Evolutionary conservation across 352 stramenopile species (phyloP).

Genomic region (Phytophthora chlamydospora): DNA sequence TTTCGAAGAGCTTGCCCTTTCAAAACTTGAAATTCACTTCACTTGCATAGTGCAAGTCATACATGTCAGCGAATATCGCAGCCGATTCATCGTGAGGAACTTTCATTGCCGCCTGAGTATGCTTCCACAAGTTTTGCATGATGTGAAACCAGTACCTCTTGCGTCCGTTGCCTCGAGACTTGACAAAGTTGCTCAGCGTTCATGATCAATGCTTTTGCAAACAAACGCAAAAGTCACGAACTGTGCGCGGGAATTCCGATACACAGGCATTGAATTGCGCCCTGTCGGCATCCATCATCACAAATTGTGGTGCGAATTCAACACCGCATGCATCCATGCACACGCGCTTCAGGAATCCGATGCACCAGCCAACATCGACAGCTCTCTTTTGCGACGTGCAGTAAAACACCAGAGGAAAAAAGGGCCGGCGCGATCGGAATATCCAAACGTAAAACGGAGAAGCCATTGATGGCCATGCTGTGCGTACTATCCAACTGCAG

Average conservation of each 20-base stretch:
- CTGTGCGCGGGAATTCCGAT: background rate
- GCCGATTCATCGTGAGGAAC: background rate
- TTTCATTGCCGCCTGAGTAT: background rate
- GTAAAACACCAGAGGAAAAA: constrained; percentile 3
- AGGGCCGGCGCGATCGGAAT: constrained; percentile 4
- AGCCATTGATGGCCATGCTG: constrained; percentile 10
- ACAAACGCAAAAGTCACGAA: too few species aligned
- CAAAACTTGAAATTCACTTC: background rate
- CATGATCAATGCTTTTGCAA: too few species aligned
- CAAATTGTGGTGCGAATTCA: background rate
- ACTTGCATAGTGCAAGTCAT: background rate
- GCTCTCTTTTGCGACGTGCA: constrained; percentile 4
- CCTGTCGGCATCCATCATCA: background rate
- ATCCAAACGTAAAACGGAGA: constrained; percentile 2
- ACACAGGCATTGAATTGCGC: background rate
- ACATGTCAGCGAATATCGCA: background rate
- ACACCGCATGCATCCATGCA: background rate
- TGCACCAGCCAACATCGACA: constrained; percentile 7
- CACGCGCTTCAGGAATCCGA: background rate
- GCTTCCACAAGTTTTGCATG: too few species aligned
- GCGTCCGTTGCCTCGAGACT: too few species aligned
- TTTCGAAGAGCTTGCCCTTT: background rate
- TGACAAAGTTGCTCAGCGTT: too few species aligned
- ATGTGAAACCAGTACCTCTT: background rate
- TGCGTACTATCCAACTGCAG: constrained; percentile 12